Percentiles rank a stretch among this genome's conserved stretches.
These are phyloP conservation scores for Lachancea lanzarotensis DNA, from an alignment of 805 yeast species.

Conservation along the genomic window DNA sequence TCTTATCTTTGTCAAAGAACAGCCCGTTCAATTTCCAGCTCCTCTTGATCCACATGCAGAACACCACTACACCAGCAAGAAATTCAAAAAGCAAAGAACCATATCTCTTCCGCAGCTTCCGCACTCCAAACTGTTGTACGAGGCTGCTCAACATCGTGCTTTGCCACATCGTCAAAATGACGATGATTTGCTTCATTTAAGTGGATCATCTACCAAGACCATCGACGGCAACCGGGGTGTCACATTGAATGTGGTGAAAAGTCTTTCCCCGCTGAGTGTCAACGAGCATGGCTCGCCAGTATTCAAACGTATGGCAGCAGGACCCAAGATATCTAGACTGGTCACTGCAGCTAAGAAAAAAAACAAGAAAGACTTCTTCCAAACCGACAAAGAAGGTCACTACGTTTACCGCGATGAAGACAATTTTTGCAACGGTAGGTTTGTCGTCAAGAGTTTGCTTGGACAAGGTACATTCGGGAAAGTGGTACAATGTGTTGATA, in stretches of 20 bases:
- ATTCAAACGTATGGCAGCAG: constrained; percentile 7
- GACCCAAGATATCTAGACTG: constrained; percentile 8
- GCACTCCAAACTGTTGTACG: constrained; percentile 39
- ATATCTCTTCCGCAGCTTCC: constrained; percentile 51
- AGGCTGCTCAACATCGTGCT: constrained; percentile 12
- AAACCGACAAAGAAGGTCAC: constrained; percentile 63
- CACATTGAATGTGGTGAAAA: constrained; percentile 18
- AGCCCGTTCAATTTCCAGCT: constrained; percentile 11
- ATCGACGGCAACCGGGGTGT: constrained; percentile 27
- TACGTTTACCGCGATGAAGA: constrained; percentile 56
- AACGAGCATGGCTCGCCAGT: constrained; percentile 8
- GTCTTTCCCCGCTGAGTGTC: constrained; percentile 15
- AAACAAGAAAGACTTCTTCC: constrained; percentile 12
- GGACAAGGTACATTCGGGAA: constrained; percentile 99
- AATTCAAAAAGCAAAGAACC: constrained; percentile 41
- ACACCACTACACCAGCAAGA: constrained; percentile 20
- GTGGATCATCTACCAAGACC: constrained; percentile 30
- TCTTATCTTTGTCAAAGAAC: constrained; percentile 27
- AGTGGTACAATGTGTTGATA: constrained; percentile 87
- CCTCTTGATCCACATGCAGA: constrained; percentile 1
- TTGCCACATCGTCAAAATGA: constrained; percentile 24
- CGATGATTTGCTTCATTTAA: constrained; percentile 27
- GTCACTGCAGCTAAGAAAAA: constrained; percentile 7
- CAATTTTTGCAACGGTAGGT: constrained; percentile 51
- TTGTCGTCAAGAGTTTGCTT: constrained; percentile 56